phyloP scores from a whole-genome alignment of 164 flowering plant species.

The Vitis vinifera region DNA sequence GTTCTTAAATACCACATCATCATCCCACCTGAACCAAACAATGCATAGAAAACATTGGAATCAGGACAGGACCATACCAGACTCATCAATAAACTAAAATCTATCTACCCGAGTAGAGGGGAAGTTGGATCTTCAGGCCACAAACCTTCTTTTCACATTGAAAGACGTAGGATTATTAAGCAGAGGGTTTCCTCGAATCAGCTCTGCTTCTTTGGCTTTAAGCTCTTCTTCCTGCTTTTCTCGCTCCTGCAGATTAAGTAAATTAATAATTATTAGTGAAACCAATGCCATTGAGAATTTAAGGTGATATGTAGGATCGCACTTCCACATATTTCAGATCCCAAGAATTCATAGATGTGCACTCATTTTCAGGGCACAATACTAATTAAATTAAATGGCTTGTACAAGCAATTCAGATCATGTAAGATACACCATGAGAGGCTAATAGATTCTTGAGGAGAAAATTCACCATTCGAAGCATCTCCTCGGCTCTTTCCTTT shows the following conservation, averaged over 20 bases:
- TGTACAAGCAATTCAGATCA: not conserved
- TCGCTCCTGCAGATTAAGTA: constrained; percentile 53
- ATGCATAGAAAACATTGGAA: no score
- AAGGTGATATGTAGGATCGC: not conserved
- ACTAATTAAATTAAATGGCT: not conserved
- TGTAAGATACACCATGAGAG: not conserved
- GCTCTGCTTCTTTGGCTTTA: constrained; percentile 82
- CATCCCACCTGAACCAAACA: constrained; percentile 73
- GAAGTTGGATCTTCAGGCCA: not conserved
- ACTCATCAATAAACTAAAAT: not conserved
- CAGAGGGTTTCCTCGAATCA: constrained; percentile 85
- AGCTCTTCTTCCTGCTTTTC: constrained; percentile 78
- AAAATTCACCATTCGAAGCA: constrained; percentile 56
- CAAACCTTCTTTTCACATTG: constrained; percentile 82
- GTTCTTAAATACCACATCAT: constrained; percentile 97
- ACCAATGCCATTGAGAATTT: no score
- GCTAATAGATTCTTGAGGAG: not conserved
- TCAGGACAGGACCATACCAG: no score
- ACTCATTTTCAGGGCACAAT: no score
- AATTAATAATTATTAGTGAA: not conserved
- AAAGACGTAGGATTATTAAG: constrained; percentile 71
- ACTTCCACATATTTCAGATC: not conserved
- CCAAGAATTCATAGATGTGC: no score
- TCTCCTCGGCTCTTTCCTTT: constrained; percentile 94
- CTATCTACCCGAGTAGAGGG: not conserved